Conservation (phyloP, 352 stramenopile species). For the Pythium oligandrum region DNA sequence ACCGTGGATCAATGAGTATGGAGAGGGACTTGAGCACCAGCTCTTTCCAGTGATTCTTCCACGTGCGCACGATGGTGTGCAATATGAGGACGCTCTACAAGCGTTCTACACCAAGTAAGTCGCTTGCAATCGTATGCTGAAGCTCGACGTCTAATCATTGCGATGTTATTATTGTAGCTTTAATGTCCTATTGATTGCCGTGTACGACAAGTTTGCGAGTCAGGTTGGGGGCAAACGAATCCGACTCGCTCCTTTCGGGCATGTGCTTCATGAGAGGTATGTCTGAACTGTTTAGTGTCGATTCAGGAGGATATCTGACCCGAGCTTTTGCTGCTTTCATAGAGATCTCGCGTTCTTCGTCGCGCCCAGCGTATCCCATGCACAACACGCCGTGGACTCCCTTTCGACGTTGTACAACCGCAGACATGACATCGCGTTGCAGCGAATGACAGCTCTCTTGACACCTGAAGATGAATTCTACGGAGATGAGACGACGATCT, state of each 20-base stretch:
- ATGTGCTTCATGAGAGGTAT: slow-evolving; percentile 36
- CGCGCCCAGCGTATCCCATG: slow-evolving; percentile 33
- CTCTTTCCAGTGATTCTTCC: slow-evolving; percentile 46
- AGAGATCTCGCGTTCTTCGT: slow-evolving; percentile 52
- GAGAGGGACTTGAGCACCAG: slow-evolving; percentile 44
- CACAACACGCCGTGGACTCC: slow-evolving; percentile 35
- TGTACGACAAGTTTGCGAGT: slow-evolving; percentile 34
- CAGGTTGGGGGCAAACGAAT: slow-evolving; percentile 23
- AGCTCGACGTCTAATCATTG: not conserved
- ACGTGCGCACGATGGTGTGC: slow-evolving; percentile 30
- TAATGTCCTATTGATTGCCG: slow-evolving; percentile 33
- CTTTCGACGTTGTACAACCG: not conserved
- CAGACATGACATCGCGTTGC: no score
- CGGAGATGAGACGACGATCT: no score
- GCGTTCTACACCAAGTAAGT: slow-evolving; percentile 43
- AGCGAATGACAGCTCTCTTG: no score
- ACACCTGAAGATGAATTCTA: no score
- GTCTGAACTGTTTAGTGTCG: not conserved
- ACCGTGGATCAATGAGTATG: slow-evolving; percentile 55
- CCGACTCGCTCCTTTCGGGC: slow-evolving; percentile 30
- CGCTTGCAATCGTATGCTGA: not conserved
- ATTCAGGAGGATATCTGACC: not conserved
- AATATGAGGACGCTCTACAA: slow-evolving; percentile 28
- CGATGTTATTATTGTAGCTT: slow-evolving; percentile 21
- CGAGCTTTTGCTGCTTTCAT: not conserved